Evolutionary conservation across 1,284 basidiomycete species (phyloP).

Genomic region (Ceratobasidium sp.): DNA sequence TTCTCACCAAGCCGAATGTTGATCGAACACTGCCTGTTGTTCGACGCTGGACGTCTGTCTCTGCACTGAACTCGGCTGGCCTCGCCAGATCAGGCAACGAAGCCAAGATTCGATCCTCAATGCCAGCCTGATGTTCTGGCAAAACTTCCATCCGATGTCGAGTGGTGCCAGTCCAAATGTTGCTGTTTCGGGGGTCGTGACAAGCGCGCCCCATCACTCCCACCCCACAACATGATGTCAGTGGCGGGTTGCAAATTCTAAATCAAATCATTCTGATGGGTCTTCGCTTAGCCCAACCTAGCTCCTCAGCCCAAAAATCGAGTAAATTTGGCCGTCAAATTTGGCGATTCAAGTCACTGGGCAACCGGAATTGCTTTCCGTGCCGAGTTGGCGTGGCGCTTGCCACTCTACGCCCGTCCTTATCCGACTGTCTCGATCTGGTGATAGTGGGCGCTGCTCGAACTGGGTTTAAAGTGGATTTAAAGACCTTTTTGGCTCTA

Average conservation of each 20-base stretch:
- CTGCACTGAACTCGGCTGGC: background rate
- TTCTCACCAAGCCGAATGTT: background rate
- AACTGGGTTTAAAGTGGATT: too few species aligned
- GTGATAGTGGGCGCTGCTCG: too few species aligned
- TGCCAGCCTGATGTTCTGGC: background rate
- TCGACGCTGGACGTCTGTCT: background rate
- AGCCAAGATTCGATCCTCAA: background rate
- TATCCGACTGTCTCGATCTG: background rate
- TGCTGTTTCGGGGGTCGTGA: background rate
- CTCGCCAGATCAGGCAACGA: background rate
- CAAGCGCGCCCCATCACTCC: conserved; percentile 2
- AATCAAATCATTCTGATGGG: conserved; percentile 17
- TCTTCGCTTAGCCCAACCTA: conserved; percentile 1
- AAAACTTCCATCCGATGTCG: background rate
- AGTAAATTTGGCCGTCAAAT: background rate
- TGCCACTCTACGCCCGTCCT: background rate
- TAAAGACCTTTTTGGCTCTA: too few species aligned
- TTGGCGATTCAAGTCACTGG: background rate
- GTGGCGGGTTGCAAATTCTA: background rate
- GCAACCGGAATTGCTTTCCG: background rate
- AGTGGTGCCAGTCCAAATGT: background rate
- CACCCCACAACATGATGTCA: conserved; percentile 5
- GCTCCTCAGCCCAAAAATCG: background rate
- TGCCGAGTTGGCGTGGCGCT: background rate
- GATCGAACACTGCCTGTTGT: conserved; percentile 3